These are phyloP conservation scores for Saturnispora serradocipensis DNA, from an alignment of 805 yeast species.

Conservation along the genomic window DNA sequence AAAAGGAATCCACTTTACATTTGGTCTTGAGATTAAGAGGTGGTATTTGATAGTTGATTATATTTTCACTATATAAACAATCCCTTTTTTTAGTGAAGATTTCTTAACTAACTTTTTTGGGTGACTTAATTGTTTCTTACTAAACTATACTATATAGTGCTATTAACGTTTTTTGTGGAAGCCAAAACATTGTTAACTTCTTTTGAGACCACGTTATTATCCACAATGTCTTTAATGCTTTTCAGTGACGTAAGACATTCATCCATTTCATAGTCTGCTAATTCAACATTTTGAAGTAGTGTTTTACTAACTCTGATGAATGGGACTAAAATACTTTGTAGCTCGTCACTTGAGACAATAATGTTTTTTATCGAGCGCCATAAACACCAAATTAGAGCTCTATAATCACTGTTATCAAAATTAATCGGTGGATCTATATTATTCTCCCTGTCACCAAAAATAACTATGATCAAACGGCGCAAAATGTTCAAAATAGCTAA, in stretches of 20 bases:
- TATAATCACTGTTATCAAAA: not conserved
- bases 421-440: not conserved
- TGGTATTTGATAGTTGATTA: conserved; percentile 33
- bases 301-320: conserved; percentile 24
- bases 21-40: conserved; percentile 97
- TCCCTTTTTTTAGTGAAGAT: not conserved
- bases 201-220: conserved; percentile 39
- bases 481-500: conserved; percentile 23
- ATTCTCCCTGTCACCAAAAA: not conserved
- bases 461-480: conserved; percentile 7
- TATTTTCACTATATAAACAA: not conserved
- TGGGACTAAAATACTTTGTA: conserved; percentile 52
- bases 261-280: conserved; percentile 32
- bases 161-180: no score
- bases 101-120: not conserved
- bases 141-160: not conserved
- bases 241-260: conserved; percentile 30
- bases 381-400: conserved; percentile 6
- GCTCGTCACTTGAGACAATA: conserved; percentile 17
- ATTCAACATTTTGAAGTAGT: conserved; percentile 4
- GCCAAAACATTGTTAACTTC: conserved; percentile 25
- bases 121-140: not conserved
- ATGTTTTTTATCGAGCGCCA: conserved; percentile 13
- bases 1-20: conserved; percentile 94
- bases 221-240: conserved; percentile 21